Conservation (phyloP, 306 rosid genomes). For the Pterocarpus santalinus region DNA sequence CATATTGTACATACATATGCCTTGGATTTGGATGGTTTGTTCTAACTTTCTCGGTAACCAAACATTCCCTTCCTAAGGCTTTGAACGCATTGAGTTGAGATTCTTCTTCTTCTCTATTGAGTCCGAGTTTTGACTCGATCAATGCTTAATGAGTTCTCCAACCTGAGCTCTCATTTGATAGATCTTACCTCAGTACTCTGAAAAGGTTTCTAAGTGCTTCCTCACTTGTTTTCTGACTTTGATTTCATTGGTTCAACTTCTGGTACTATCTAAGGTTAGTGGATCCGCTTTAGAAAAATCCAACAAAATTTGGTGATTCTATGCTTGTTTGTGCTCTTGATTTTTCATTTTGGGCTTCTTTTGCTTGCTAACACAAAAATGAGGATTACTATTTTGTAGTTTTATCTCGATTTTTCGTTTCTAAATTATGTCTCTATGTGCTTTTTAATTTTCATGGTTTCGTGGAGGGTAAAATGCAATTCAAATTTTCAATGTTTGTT, state of each 20-base stretch:
- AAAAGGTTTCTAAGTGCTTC: neutral
- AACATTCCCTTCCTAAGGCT: slow-evolving; percentile 50
- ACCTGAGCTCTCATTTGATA: slow-evolving; percentile 39
- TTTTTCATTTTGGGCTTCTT: neutral
- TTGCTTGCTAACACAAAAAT: neutral
- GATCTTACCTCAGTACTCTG: slow-evolving; percentile 46
- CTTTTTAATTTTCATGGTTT: slow-evolving; percentile 1
- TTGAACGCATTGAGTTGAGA: neutral
- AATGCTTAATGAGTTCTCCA: slow-evolving; percentile 27
- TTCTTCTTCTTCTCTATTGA: neutral
- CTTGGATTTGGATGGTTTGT: neutral
- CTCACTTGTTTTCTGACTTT: slow-evolving; percentile 10
- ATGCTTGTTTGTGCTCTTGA: slow-evolving; percentile 9
- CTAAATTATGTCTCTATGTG: neutral
- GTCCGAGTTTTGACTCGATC: slow-evolving; percentile 36
- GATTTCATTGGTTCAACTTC: slow-evolving; percentile 42
- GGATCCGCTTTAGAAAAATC: slow-evolving; percentile 48
- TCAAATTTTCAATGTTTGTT: slow-evolving; percentile 23
- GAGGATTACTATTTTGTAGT: slow-evolving; percentile 31
- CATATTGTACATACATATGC: neutral
- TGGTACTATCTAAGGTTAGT: slow-evolving; percentile 56
- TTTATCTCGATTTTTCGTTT: slow-evolving; percentile 33
- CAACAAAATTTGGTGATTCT: neutral
- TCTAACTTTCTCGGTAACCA: slow-evolving; percentile 45
- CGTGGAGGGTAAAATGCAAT: slow-evolving; percentile 5